Conservation (phyloP, 1,284 basidiomycete genomes). For the Ganoderma multipileum region DNA sequence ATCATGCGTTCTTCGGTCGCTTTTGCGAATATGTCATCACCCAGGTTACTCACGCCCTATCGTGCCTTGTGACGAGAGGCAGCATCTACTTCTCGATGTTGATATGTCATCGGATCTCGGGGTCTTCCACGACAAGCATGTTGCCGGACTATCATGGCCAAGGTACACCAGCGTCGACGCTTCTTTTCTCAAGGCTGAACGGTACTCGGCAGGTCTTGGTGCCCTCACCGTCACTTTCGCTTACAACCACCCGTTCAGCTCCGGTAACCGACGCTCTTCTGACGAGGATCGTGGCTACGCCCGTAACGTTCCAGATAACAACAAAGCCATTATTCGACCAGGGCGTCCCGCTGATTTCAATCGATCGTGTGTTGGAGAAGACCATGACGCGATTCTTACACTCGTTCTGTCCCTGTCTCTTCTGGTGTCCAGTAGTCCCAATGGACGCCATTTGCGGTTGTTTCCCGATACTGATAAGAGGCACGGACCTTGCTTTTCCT, state of each 20-base stretch:
- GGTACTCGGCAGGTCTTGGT: neutral
- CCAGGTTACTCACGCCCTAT: slow-evolving; percentile 2
- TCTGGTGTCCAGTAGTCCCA: neutral
- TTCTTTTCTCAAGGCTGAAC: slow-evolving; percentile 17
- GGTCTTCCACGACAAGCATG: slow-evolving; percentile 16
- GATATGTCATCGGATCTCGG: slow-evolving; percentile 24
- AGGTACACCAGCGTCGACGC: neutral
- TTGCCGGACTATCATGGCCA: slow-evolving; percentile 13
- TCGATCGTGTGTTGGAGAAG: neutral
- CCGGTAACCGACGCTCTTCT: neutral
- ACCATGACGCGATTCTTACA: neutral
- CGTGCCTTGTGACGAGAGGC: slow-evolving; percentile 12
- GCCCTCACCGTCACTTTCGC: neutral
- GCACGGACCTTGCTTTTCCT: slow-evolving; percentile 15
- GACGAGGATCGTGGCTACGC: neutral
- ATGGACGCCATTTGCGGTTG: neutral
- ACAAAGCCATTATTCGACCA: neutral
- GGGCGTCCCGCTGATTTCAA: no score
- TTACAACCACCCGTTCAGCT: slow-evolving; percentile 5
- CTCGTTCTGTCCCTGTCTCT: neutral
- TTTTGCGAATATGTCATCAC: slow-evolving; percentile 12
- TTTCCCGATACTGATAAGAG: slow-evolving; percentile 19
- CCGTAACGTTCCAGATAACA: neutral
- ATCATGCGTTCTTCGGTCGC: slow-evolving; percentile 5
- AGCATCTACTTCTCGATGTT: neutral